Percentiles rank a stretch among this genome's conserved stretches.
Conservation (phyloP, 2,329 filamentous ascomycete genomes). For the Gyromitra esculenta region DNA sequence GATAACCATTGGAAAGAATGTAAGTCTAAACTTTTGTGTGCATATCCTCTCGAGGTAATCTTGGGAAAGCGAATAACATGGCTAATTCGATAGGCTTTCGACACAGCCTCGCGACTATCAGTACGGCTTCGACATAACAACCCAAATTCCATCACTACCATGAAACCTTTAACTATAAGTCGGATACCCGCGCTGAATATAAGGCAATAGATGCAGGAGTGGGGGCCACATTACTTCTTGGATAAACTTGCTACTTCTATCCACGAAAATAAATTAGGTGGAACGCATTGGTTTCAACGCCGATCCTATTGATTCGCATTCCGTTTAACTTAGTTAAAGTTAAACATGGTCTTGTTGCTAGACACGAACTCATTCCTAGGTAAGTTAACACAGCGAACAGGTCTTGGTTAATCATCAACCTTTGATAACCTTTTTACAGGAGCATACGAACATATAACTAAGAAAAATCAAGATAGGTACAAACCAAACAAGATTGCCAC, state of each 20-base stretch:
- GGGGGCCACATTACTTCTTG: not conserved
- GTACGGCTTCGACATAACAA: not conserved
- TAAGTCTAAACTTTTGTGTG: not conserved
- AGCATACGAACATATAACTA: not conserved
- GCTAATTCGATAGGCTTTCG: conserved; percentile 8
- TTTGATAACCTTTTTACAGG: not conserved
- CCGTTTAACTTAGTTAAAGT: not conserved
- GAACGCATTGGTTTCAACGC: not conserved
- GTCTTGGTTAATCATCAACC: not conserved
- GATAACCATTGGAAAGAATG: not conserved
- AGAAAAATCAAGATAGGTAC: not conserved
- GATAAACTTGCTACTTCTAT: not conserved
- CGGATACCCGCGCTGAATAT: too few species aligned
- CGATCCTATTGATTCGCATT: not conserved
- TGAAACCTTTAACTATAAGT: not conserved
- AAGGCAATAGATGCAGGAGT: too few species aligned
- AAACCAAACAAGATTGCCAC: not conserved
- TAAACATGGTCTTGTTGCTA: not conserved
- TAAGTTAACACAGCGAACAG: not conserved
- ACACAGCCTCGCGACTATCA: not conserved
- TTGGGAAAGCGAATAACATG: not conserved
- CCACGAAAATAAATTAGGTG: not conserved
- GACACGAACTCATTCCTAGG: not conserved
- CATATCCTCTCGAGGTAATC: not conserved
- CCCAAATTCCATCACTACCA: not conserved